A percentile compares a stretch with the other conserved stretches of the same genome.
phyloP scores from a whole-genome alignment of 352 stramenopile species.

The Achlya hypogyna region DNA sequence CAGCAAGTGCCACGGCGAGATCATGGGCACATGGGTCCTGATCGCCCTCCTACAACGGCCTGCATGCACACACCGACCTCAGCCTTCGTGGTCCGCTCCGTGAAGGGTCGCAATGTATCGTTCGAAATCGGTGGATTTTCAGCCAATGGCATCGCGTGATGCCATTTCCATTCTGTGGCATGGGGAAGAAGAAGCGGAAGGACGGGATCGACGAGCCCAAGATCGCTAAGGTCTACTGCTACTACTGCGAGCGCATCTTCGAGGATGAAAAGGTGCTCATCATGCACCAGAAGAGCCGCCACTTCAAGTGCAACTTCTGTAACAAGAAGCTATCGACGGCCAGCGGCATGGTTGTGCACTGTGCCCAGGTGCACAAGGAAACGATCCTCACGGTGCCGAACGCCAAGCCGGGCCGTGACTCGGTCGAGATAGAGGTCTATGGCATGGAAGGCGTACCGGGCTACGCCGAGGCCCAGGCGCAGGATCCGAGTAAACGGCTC shows the following conservation, averaged over 20 bases:
- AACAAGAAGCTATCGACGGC: conserved; percentile 88
- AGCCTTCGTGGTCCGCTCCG: too few species aligned
- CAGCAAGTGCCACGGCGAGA: too few species aligned
- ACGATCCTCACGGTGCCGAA: conserved; percentile 71
- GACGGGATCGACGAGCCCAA: conserved; percentile 26
- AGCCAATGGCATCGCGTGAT: not conserved
- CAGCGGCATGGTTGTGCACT: conserved; percentile 84
- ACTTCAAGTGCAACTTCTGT: conserved; percentile 88
- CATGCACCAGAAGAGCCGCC: conserved; percentile 88
- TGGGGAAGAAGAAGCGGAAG: conserved; percentile 32
- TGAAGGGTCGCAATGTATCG: too few species aligned
- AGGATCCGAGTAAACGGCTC: conserved; percentile 12
- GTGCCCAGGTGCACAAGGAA: conserved; percentile 85
- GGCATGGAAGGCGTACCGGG: conserved; percentile 82
- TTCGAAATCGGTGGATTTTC: not conserved
- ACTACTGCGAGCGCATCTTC: conserved; percentile 89
- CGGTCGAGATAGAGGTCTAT: conserved; percentile 80
- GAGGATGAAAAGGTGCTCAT: conserved; percentile 89
- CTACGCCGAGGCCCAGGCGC: conserved; percentile 25
- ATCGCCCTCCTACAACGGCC: too few species aligned
- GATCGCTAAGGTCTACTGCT: conserved; percentile 79
- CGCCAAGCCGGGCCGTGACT: conserved; percentile 73
- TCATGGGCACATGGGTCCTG: too few species aligned
- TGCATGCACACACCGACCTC: too few species aligned
- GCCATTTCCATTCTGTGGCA: not conserved